Evolutionary conservation across 2,329 filamentous ascomycete species (phyloP).

Genomic region (Phaeoacremonium minimum): DNA sequence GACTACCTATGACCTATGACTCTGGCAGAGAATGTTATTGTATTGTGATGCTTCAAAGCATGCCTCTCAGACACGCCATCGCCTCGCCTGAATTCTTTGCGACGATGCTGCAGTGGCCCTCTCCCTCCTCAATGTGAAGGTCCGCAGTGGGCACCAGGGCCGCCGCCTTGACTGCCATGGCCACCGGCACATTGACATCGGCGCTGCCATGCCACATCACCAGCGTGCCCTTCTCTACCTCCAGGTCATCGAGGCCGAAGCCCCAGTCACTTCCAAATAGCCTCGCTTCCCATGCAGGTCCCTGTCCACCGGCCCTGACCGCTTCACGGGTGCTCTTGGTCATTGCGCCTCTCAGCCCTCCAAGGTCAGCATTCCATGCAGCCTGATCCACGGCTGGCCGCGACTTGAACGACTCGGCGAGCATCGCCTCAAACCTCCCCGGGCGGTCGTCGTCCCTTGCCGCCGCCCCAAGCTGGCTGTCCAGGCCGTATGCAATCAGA

Average conservation of each 20-base stretch:
- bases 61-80: no score
- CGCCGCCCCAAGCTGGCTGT: conserved; percentile 5
- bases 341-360: conserved; percentile 5
- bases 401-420: conserved; percentile 2
- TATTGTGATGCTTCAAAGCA: no score
- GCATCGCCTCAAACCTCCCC: conserved; percentile 2
- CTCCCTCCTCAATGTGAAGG: conserved; percentile 8
- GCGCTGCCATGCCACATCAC: conserved; percentile 15
- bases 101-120: no score
- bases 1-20: no score
- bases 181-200: conserved; percentile 16
- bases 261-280: conserved; percentile 12
- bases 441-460: conserved; percentile 5
- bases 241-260: conserved; percentile 14
- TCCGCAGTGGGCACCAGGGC: conserved; percentile 11
- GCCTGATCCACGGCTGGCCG: conserved; percentile 3
- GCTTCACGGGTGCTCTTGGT: conserved; percentile 5
- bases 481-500: conserved; percentile 8
- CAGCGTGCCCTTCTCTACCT: conserved; percentile 9
- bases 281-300: conserved; percentile 9
- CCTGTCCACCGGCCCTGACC: conserved; percentile 5
- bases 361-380: conserved; percentile 1
- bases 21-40: no score
- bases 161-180: conserved; percentile 15
- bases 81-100: no score